phyloP scores from a whole-genome alignment of 2,329 filamentous ascomycete genomes.

The Helicocarpus griseus region DNA sequence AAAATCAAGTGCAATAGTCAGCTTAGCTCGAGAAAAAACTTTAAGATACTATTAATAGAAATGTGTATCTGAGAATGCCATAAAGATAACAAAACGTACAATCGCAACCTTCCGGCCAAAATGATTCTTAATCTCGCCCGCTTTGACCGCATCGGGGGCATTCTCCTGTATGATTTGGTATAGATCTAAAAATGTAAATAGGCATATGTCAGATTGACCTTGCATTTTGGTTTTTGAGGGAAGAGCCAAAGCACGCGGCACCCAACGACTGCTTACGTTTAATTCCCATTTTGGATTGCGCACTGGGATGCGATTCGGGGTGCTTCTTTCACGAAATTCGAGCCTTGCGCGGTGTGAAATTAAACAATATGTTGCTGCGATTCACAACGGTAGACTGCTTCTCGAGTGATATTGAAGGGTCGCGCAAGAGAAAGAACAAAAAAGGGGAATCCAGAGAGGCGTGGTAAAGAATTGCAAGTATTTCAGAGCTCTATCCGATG shows the following conservation, averaged over 20 bases:
- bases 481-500: background rate
- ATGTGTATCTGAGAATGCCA: background rate
- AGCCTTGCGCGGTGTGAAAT: background rate
- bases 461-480: background rate
- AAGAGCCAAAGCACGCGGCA: background rate
- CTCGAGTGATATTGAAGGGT: no score
- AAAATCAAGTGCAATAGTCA: background rate
- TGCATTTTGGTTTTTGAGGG: slow-evolving; percentile 1
- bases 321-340: no score
- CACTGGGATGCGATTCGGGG: background rate
- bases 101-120: slow-evolving; percentile 98
- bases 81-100: slow-evolving; percentile 45
- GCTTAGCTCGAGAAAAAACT: slow-evolving; percentile 2
- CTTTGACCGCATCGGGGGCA: slow-evolving; percentile 89
- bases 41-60: background rate
- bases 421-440: background rate
- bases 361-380: background rate
- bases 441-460: background rate
- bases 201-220: slow-evolving; percentile 10
- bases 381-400: no score
- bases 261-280: slow-evolving; percentile 36
- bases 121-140: slow-evolving; percentile 96
- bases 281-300: slow-evolving; percentile 36
- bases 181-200: slow-evolving; percentile 42
- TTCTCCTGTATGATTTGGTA: slow-evolving; percentile 81